Evolutionary conservation across 306 rosid species (phyloP).

Genomic region (Sechiopsis laciniata): DNA sequence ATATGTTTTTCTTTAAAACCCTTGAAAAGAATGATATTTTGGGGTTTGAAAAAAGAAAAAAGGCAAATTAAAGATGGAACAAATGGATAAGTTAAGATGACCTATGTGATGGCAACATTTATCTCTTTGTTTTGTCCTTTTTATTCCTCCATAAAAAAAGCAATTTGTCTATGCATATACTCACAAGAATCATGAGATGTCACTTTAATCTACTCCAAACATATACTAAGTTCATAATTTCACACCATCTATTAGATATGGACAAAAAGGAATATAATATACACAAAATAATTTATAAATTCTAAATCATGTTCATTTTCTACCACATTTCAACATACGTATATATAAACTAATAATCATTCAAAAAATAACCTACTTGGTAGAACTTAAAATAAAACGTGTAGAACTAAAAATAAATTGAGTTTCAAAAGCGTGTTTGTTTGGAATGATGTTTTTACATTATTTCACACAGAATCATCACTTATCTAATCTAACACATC

Average conservation of each 20-base stretch:
- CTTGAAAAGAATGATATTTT: too few species aligned
- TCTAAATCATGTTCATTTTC: neutral
- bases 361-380: neutral
- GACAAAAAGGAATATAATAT: neutral
- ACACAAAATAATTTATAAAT: neutral
- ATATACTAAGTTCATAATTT: neutral
- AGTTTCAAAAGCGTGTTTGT: neutral
- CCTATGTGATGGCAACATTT: slow-evolving; percentile 7
- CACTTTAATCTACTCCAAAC: neutral
- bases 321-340: neutral
- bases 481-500: neutral
- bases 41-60: neutral
- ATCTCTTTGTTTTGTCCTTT: neutral
- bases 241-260: neutral
- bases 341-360: too few species aligned
- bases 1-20: too few species aligned
- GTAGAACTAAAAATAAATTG: neutral
- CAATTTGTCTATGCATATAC: neutral
- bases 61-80: neutral
- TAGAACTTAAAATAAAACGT: neutral
- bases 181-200: neutral
- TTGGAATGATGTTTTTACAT: neutral
- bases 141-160: neutral
- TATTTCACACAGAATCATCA: neutral
- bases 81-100: slow-evolving; percentile 14